Evolutionary conservation across 2,329 filamentous ascomycete genomes (phyloP).

Genomic region (Ophiostoma sp.): DNA sequence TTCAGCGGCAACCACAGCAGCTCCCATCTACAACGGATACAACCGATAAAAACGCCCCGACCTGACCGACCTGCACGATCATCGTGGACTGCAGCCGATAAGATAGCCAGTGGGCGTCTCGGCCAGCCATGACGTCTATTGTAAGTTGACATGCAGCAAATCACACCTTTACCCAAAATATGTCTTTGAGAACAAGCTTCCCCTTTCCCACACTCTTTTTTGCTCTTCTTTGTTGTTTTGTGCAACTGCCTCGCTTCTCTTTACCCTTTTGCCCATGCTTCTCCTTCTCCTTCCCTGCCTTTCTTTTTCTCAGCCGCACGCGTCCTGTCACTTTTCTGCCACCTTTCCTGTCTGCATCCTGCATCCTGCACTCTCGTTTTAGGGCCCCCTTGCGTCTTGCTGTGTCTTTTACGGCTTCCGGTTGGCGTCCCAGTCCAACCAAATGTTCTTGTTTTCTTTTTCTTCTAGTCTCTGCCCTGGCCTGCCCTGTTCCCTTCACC

Average conservation of each 20-base stretch:
- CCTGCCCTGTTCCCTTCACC: background rate
- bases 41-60: background rate
- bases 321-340: background rate
- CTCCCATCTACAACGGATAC: background rate
- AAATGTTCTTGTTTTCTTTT: background rate
- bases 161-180: background rate
- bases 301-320: constrained; percentile 13
- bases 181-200: background rate
- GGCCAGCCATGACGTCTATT: constrained; percentile 38
- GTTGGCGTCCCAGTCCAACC: background rate
- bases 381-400: background rate
- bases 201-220: background rate
- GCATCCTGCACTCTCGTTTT: background rate
- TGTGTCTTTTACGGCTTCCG: background rate
- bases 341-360: constrained; percentile 4
- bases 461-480: background rate
- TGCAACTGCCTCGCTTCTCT: background rate
- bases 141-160: constrained; percentile 32
- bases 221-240: constrained; percentile 17
- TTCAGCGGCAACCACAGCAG: background rate
- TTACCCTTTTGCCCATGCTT: background rate
- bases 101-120: constrained; percentile 27
- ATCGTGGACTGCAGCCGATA: constrained; percentile 25
- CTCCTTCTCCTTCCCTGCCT: background rate
- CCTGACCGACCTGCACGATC: constrained; percentile 22